phyloP scores from a whole-genome alignment of 148 eudicot genomes.

The Amaranthus cruentus region DNA sequence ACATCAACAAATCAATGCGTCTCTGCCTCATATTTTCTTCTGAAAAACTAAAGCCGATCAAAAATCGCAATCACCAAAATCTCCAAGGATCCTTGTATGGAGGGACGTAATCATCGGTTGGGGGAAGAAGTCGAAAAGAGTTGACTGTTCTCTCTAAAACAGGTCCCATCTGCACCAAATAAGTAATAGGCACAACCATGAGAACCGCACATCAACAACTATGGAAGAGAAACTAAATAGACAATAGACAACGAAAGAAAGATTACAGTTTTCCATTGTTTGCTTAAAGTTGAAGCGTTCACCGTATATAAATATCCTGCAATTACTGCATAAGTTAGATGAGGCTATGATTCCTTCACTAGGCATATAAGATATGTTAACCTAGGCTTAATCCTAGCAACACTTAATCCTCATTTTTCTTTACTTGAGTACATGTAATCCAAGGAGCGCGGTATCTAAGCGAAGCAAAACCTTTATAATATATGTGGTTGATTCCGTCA shows the following conservation, averaged over 20 bases:
- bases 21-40: background rate
- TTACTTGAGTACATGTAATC: background rate
- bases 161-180: conserved; percentile 72
- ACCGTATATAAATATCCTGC: conserved; percentile 86
- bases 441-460: background rate
- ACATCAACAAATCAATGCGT: background rate
- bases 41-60: background rate
- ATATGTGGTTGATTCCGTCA: background rate
- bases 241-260: conserved; percentile 9
- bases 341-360: background rate
- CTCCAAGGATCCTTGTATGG: conserved; percentile 87
- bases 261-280: conserved; percentile 72
- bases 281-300: conserved; percentile 88
- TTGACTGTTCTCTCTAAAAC: conserved; percentile 52
- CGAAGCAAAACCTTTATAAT: background rate
- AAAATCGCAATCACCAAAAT: conserved; percentile 62
- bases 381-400: background rate
- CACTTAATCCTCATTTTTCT: background rate
- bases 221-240: background rate
- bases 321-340: conserved; percentile 15
- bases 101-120: conserved; percentile 72
- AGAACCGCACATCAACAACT: background rate
- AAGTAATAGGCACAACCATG: background rate
- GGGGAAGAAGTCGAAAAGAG: conserved; percentile 78
- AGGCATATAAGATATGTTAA: background rate